Base-by-base conservation (phyloP, 495 filamentous ascomycete species). In the Evansstolkia leycettana region DNA sequence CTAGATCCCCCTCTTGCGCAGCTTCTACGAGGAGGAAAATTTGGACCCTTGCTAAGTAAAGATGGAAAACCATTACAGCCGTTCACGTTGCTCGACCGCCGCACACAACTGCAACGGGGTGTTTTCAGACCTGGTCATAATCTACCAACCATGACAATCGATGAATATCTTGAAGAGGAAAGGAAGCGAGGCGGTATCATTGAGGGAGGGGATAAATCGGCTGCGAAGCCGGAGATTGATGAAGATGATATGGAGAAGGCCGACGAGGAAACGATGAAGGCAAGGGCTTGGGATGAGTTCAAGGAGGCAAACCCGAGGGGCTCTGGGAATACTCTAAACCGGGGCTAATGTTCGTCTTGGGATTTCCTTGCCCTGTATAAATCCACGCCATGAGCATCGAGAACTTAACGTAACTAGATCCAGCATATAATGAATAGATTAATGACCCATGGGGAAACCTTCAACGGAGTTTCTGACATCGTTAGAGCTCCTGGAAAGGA, bases 81-180 rank as follows among this genome's bases (percentile, higher is more conserved):
- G 2, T 96, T 98, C 48, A 95, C 86, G 2, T 54, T 98, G 20
- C 62, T 90, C 1, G 78, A 80, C 47, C 82, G 71, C 34, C 73
- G 90, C 4, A 74, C 87, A 47, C 72, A 82, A 43, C 56, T 94
- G 27, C 78, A 78, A 36, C 62, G 78, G 31, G 85, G 88, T 3
- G 89, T 96, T 2, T 98, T 98, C 56, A 72, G 80, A 35, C 75
- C 87, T 2, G 82, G 88, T 6, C 90, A 98, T 54, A 94, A 82
- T 56, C 60, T 98, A 28, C 90, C 90, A 7, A 96, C 92, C 0
- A 96, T 96, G 90, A 83, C 75, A 0, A 96, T 98, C 40, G 92
- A 98, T 43, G 90, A 98, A 57, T 96, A 96, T 51, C 62, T 98
- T 11, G 89, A 89, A 31, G 90, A 98, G 60, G 90, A 98, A 56